Percentiles rank a stretch among this genome's conserved stretches.
Conservation (phyloP, 2,329 filamentous ascomycete genomes). For the Phyllosticta citrichinensis region DNA sequence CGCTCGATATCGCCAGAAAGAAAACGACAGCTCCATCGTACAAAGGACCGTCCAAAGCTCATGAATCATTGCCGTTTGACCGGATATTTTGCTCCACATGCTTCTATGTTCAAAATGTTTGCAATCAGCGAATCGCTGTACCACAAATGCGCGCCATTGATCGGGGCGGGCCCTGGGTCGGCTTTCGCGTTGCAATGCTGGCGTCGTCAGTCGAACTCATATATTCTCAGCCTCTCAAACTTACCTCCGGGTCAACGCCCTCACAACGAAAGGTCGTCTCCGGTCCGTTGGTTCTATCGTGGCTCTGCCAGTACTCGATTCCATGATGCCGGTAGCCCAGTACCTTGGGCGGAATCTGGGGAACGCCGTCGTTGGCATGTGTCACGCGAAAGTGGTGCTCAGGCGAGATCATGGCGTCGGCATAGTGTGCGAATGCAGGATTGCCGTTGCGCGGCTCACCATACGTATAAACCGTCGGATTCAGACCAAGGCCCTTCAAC, state of each 20-base stretch:
- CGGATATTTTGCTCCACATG: not conserved
- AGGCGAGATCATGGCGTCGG: not conserved
- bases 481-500: not conserved
- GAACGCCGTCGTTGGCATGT: slow-evolving; percentile 10
- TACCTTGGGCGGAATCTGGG: slow-evolving; percentile 1
- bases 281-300: not conserved
- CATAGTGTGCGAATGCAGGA: slow-evolving; percentile 2
- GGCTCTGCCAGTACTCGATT: slow-evolving; percentile 7
- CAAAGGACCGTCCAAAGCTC: too few species aligned
- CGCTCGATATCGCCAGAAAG: too few species aligned
- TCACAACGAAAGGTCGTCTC: not conserved
- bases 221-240: not conserved
- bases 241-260: not conserved
- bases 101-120: not conserved
- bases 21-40: too few species aligned
- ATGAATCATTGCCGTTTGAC: not conserved
- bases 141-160: slow-evolving; percentile 1
- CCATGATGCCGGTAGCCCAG: slow-evolving; percentile 5
- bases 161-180: not conserved
- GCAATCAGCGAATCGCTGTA: slow-evolving; percentile 2
- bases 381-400: slow-evolving; percentile 7
- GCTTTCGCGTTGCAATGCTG: not conserved
- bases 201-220: not conserved
- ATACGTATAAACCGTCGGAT: slow-evolving; percentile 2
- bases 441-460: slow-evolving; percentile 9